Evolutionary conservation across 1,139 yeast species (phyloP).

Genomic region (Pichia sp.): DNA sequence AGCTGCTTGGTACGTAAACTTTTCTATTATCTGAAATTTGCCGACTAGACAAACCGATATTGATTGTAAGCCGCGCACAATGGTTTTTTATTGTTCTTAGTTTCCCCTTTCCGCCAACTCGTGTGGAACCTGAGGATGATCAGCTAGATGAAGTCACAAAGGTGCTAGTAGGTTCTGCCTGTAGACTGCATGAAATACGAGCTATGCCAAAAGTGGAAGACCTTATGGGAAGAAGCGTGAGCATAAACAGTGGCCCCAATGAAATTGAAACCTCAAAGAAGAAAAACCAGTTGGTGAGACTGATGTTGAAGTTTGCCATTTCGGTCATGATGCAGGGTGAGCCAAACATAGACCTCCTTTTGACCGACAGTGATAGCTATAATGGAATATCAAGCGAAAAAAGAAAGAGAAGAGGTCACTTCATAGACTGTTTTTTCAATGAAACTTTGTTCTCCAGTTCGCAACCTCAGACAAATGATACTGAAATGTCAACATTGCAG

Average conservation of each 20-base stretch:
- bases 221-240: no score
- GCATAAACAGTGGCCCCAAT: not conserved
- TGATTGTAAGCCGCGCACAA: not conserved
- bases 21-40: no score
- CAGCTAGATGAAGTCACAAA: no score
- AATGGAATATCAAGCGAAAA: not conserved
- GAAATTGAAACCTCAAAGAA: not conserved
- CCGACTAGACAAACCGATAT: no score
- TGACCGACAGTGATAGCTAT: not conserved
- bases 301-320: constrained; percentile 2
- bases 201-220: no score
- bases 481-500: not conserved
- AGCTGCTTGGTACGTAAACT: no score
- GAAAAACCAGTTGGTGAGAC: not conserved
- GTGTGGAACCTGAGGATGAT: no score
- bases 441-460: not conserved
- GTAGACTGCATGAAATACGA: no score
- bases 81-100: not conserved
- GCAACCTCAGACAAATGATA: not conserved
- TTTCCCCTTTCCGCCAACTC: not conserved
- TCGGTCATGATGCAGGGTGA: constrained; percentile 7
- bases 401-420: not conserved
- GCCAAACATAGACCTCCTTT: constrained; percentile 1
- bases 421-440: not conserved
- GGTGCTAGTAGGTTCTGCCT: no score